Evolutionary conservation across 352 stramenopile genomes (phyloP).

Genomic region (Pythium dissimile): DNA sequence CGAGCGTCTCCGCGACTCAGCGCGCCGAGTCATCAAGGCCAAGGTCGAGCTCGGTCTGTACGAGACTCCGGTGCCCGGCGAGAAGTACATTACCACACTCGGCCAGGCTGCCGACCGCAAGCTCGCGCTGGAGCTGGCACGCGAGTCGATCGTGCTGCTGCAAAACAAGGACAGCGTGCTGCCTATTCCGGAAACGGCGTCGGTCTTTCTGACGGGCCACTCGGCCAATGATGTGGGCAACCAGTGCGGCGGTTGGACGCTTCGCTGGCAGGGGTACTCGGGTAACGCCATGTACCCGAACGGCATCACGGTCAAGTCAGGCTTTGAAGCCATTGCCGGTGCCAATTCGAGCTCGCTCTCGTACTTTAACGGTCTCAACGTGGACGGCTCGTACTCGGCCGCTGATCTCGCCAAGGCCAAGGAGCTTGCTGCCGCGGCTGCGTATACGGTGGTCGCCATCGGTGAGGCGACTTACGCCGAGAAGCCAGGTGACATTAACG

Average conservation of each 20-base stretch:
- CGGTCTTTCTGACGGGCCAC: slow-evolving; percentile 72
- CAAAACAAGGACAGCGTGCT: slow-evolving; percentile 79
- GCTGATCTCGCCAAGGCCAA: slow-evolving; percentile 53
- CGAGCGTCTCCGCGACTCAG: slow-evolving; percentile 19
- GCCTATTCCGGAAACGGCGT: slow-evolving; percentile 30
- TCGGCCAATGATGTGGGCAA: slow-evolving; percentile 67
- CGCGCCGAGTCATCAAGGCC: slow-evolving; percentile 20
- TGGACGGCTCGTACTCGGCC: slow-evolving; percentile 48
- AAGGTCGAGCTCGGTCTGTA: slow-evolving; percentile 29
- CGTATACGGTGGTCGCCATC: slow-evolving; percentile 75
- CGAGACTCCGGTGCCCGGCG: slow-evolving; percentile 20
- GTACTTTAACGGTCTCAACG: slow-evolving; percentile 55
- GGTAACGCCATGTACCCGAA: slow-evolving; percentile 62
- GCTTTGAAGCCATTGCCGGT: slow-evolving; percentile 32
- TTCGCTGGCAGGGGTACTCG: slow-evolving; percentile 82
- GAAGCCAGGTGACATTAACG: slow-evolving; percentile 84
- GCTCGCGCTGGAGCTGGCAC: slow-evolving; percentile 21
- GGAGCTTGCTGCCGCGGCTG: slow-evolving; percentile 34
- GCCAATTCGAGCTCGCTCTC: slow-evolving; percentile 17
- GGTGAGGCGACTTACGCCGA: slow-evolving; percentile 80
- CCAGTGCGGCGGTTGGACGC: slow-evolving; percentile 77
- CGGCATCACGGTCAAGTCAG: slow-evolving; percentile 53
- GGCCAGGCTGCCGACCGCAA: slow-evolving; percentile 17
- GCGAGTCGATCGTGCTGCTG: slow-evolving; percentile 62
- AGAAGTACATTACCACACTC: slow-evolving; percentile 27